Evolutionary conservation across 768 basidiomycete genomes (phyloP), one percentile per base, ranked within the genome.

Genomic region (Tricholoma matsutake): DNA sequence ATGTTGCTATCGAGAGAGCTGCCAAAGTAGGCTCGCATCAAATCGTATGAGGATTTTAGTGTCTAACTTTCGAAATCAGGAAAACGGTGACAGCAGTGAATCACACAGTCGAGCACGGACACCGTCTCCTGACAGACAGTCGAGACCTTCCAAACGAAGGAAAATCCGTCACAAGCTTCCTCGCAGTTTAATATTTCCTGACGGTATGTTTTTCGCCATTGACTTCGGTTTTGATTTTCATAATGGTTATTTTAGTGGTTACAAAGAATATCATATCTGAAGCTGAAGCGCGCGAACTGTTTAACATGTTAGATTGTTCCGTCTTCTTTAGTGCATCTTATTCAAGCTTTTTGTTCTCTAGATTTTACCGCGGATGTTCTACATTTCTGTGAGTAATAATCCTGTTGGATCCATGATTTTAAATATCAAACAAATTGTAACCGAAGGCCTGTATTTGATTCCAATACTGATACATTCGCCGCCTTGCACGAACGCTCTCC

Each of bases 351-450:
- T 61, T 62, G 66, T 47, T 55, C 62, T 54, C 11, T 63, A 96
- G 94, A 71, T 96, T 92, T 73, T 97, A 91, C 72, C 83, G 86
- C 51, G 95, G 95, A n/a, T 96, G 94, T 70, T 94, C 92, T 22
- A 92, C 90, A 16, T 94, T 94, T 72, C 74, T 94, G 68, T 75
- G 49, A 57, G 61, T 61, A 11, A 51, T 28, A 45, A n/a, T 35
- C 13, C 70, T 71, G 58, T 55, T 71, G 68, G 70, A 52, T 39
- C 69, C 67, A 35, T 39, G 28, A 10, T 20, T 0, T 25, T 20
- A 31, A 39, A 32, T 56, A 31, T 18, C n/a, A 53, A 32, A 31
- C 8, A 32, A 57, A n/a, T 64, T 56, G 52, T 52, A 45, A 62
- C 55, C 43, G 25, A 58, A 83, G 82, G 39, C 92, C 96, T 47